These are phyloP conservation scores for Starmerella powellii DNA, from an alignment of 805 yeast species.

Conservation along the genomic window DNA sequence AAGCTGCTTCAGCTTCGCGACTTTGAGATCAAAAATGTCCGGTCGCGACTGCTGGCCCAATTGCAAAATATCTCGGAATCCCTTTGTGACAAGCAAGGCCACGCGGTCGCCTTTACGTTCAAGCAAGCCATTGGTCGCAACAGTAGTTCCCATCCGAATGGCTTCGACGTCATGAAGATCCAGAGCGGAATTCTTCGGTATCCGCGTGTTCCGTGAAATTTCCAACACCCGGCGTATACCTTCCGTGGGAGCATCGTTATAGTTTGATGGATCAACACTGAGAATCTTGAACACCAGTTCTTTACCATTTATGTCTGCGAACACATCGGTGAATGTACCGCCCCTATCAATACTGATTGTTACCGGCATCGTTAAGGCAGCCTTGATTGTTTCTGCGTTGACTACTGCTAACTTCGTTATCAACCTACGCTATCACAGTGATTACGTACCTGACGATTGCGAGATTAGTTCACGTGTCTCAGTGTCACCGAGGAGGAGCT, in stretches of 20 bases:
- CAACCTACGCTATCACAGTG: background rate
- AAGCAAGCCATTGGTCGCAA: conserved; percentile 87
- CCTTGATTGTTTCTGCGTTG: background rate
- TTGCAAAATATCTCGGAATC: conserved; percentile 66
- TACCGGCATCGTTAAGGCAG: conserved; percentile 6
- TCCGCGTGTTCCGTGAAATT: conserved; percentile 38
- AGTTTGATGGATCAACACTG: conserved; percentile 81
- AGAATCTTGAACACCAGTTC: conserved; percentile 65
- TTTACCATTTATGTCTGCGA: conserved; percentile 39
- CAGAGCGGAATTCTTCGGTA: conserved; percentile 49
- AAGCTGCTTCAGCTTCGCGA: conserved; percentile 56
- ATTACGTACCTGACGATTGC: too few species aligned
- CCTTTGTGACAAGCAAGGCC: conserved; percentile 76
- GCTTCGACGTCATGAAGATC: conserved; percentile 45
- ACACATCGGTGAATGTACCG: conserved; percentile 84
- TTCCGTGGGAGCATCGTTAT: conserved; percentile 83
- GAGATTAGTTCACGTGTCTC: too few species aligned
- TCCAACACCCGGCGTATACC: conserved; percentile 75
- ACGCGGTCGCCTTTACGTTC: conserved; percentile 88
- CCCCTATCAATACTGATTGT: conserved; percentile 41
- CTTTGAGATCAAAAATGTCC: conserved; percentile 69
- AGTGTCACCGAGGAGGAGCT: too few species aligned
- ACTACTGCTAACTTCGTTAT: too few species aligned
- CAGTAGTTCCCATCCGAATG: conserved; percentile 86
- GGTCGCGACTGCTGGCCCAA: conserved; percentile 94